Evolutionary conservation across 306 rosid species (phyloP).

Genomic region (Datisca glomerata): DNA sequence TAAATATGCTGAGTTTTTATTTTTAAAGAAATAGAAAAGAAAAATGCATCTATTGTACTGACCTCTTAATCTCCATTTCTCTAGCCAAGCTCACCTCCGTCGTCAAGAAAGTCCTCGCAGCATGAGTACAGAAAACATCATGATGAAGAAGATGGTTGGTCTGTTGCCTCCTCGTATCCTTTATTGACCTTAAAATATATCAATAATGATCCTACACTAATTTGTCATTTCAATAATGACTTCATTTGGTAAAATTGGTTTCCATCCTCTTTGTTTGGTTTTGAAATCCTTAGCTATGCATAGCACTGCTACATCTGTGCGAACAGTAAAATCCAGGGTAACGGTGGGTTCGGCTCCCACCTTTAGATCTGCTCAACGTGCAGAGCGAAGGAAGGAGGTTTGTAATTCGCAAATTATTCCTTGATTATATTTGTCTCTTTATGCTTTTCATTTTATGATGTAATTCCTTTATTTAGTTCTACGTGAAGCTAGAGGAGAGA

Average conservation of each 20-base stretch:
- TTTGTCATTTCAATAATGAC: no score
- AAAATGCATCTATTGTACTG: neutral
- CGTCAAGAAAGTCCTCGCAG: slow-evolving; percentile 35
- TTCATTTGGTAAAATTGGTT: neutral
- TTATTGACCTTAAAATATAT: no score
- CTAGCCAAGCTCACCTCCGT: slow-evolving; percentile 64
- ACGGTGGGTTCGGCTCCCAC: slow-evolving; percentile 85
- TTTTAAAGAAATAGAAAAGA: slow-evolving; percentile 11
- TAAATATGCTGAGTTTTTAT: no score
- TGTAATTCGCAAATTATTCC: slow-evolving; percentile 13
- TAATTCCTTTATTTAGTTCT: slow-evolving; percentile 42
- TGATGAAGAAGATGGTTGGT: slow-evolving; percentile 80
- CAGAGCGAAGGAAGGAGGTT: slow-evolving; percentile 95
- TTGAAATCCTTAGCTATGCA: slow-evolving; percentile 39
- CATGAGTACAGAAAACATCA: slow-evolving; percentile 49
- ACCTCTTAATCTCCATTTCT: slow-evolving; percentile 4
- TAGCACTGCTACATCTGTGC: slow-evolving; percentile 54
- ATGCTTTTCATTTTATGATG: slow-evolving; percentile 6
- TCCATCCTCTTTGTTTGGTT: slow-evolving; percentile 2
- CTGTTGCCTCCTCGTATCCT: slow-evolving; percentile 92
- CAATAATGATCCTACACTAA: no score
- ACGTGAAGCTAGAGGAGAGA: slow-evolving; percentile 80
- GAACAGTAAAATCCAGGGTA: slow-evolving; percentile 55
- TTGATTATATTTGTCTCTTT: neutral
- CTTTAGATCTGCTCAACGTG: slow-evolving; percentile 48